Conservation (phyloP, 2,329 filamentous ascomycete species). For the Exophiala lecanii-corni region DNA sequence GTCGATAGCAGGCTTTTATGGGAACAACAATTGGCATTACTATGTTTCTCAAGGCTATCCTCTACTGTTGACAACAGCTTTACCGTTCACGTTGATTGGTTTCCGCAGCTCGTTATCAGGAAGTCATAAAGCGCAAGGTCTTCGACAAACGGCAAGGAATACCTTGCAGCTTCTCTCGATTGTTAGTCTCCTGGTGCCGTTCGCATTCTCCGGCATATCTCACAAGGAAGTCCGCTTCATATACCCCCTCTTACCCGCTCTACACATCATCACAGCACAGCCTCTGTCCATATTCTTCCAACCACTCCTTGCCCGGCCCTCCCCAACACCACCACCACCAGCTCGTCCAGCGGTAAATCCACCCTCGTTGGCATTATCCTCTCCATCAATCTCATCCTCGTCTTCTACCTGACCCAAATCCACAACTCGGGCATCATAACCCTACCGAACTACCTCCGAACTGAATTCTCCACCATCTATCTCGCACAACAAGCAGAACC, state of each 20-base stretch:
- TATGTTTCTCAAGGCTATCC: constrained; percentile 88
- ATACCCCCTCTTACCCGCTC: constrained; percentile 81
- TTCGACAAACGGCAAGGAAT: constrained; percentile 9
- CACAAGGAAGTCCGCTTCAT: constrained; percentile 99
- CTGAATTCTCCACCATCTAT: constrained; percentile 61
- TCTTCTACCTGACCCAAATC: constrained; percentile 66
- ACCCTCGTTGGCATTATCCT: constrained; percentile 56
- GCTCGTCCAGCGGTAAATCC: constrained; percentile 29
- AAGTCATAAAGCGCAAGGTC: constrained; percentile 17
- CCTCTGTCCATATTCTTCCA: constrained; percentile 45
- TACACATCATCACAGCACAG: constrained; percentile 74
- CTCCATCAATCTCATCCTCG: constrained; percentile 64
- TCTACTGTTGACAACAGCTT: constrained; percentile 73
- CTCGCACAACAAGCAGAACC: constrained; percentile 32
- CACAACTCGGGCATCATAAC: constrained; percentile 78
- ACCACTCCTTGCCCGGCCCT: neutral
- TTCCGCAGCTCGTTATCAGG: constrained; percentile 50
- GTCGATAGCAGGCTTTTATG: constrained; percentile 87
- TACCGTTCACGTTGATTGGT: constrained; percentile 69
- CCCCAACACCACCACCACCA: constrained; percentile 28
- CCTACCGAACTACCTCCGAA: constrained; percentile 71
- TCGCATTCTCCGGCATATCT: constrained; percentile 68
- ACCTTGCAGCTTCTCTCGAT: constrained; percentile 52
- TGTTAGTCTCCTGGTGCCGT: constrained; percentile 56
- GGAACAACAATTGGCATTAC: constrained; percentile 84